These are phyloP conservation scores for Exophiala bonariae DNA, from an alignment of 2,329 filamentous ascomycete species.

Conservation along the genomic window DNA sequence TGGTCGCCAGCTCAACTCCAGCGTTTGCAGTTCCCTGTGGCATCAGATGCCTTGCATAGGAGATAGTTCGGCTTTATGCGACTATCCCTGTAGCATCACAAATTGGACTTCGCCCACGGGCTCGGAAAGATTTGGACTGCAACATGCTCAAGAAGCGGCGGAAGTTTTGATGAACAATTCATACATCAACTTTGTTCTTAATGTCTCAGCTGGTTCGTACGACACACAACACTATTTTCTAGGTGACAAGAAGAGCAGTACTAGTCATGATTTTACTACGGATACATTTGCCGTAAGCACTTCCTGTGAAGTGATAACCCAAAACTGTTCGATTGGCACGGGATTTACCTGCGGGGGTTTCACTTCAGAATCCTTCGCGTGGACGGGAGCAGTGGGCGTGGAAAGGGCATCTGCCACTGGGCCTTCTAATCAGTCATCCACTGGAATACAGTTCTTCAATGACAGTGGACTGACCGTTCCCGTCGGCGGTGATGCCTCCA, in stretches of 20 bases:
- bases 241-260: background rate
- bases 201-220: constrained; percentile 1
- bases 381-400: constrained; percentile 20
- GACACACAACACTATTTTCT: constrained; percentile 14
- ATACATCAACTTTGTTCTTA: constrained; percentile 9
- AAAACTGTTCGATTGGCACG: constrained; percentile 13
- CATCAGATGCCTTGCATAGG: constrained; percentile 5
- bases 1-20: constrained; percentile 3
- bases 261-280: constrained; percentile 13
- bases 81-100: constrained; percentile 20
- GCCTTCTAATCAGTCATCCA: constrained; percentile 14
- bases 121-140: constrained; percentile 7
- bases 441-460: constrained; percentile 26
- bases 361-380: constrained; percentile 19
- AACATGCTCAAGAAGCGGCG: constrained; percentile 17
- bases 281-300: constrained; percentile 21
- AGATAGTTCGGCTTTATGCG: constrained; percentile 4
- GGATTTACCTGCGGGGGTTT: constrained; percentile 21
- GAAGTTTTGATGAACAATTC: constrained; percentile 17
- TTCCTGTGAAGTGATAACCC: constrained; percentile 20
- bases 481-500: constrained; percentile 15
- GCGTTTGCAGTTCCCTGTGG: background rate
- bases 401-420: constrained; percentile 12
- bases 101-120: constrained; percentile 12
- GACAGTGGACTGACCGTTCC: constrained; percentile 13